Evolutionary conservation across 2,329 filamentous ascomycete species (phyloP).

Genomic region (Colletotrichum sp.): DNA sequence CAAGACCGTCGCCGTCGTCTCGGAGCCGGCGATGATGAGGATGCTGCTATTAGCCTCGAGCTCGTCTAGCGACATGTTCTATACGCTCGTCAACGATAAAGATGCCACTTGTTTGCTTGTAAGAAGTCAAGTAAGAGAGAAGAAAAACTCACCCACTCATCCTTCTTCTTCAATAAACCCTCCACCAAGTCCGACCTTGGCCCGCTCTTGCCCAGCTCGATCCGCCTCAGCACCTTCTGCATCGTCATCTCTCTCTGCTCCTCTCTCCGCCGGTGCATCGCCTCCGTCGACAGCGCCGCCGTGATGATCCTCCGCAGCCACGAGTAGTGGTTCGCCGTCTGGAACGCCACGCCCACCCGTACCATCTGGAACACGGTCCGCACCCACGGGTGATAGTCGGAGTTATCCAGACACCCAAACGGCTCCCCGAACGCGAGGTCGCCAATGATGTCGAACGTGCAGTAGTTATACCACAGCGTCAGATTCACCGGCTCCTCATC

Average conservation of each 20-base stretch:
- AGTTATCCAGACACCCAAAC: conserved; percentile 28
- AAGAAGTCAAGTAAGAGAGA: too few relatives aligned
- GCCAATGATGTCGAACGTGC: conserved; percentile 34
- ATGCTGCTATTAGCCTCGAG: conserved; percentile 20
- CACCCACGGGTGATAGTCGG: conserved; percentile 20
- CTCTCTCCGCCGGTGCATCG: background rate
- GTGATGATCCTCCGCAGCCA: background rate
- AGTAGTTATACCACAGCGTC: conserved; percentile 29
- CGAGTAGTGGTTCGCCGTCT: conserved; percentile 3
- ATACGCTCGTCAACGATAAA: background rate
- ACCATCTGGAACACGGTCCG: background rate
- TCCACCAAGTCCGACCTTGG: conserved; percentile 17
- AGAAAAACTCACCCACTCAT: background rate
- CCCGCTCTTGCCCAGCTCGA: conserved; percentile 13
- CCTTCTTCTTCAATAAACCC: conserved; percentile 18
- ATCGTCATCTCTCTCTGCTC: background rate
- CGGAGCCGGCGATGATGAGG: conserved; percentile 34
- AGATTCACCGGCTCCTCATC: conserved; percentile 18
- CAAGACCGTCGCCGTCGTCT: conserved; percentile 38
- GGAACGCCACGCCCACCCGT: background rate
- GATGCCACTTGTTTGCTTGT: background rate
- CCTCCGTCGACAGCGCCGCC: background rate
- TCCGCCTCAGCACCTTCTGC: conserved; percentile 17
- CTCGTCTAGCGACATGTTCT: conserved; percentile 9
- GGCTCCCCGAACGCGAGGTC: conserved; percentile 32